Evolutionary conservation across 164 flowering plant genomes (phyloP), one percentile per base, ranked within the genome.

Genomic region (Annona squamosa): DNA sequence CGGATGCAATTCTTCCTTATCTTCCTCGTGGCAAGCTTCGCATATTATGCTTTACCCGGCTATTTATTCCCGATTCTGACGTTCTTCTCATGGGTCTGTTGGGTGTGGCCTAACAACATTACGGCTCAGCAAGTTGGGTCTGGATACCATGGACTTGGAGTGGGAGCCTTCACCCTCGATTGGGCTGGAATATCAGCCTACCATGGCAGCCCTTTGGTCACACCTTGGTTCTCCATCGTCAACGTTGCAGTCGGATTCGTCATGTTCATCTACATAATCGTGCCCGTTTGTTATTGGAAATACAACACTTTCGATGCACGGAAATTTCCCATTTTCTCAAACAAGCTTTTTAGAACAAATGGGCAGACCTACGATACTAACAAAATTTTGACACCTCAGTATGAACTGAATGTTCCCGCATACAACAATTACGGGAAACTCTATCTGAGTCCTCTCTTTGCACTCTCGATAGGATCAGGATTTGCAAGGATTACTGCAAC

Each of bases 151-250:
- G 98, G 98, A 12, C 95, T 94, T 17, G 98, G 98, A 1, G 80
- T 92, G 43, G 98, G 98, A 48, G 94, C 97, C n/a, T 91, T 94
- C 81, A 87, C 90, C 62, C 80, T 94, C 43, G 98, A 94, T 52
- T 94, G 98, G 98, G 97, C 98, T 10, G 97, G 98, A 5, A 94
- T 94, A 72, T 91, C 97, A 0, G 97, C 98, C 19, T 94, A 94
- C 77, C 98, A 92, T 77, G 98, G 98, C 68, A 94, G 95, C 75
- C 98, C 98, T 0, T 82, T 94, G 41, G 97, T 92, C 17, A 67
- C 97, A 4, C 98, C 98, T 0, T 94, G 88, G 86, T 68, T 79
- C 68, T 89, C 98, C 45, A 94, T 92, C 71, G 76, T 92, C 63
- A 94, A 94, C 71, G 88, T 78, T 37, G 83, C 77, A 4, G 81